Evolutionary conservation across 1,139 yeast genomes (phyloP), one percentile per base, ranked within the genome.

Genomic region (Candida sp.): DNA sequence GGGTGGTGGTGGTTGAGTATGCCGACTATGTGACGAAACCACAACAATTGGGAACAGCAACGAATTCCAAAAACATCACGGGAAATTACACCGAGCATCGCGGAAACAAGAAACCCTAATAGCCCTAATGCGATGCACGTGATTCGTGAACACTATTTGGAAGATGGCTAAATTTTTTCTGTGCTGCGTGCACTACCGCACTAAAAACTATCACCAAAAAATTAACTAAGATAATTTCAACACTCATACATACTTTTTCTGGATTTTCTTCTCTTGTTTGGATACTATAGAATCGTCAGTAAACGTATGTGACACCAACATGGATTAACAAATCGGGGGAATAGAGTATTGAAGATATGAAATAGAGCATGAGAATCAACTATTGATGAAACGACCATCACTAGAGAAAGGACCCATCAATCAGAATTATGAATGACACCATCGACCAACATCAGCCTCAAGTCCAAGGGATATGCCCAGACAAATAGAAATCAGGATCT

Each of bases 251-350:
- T 34, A 12, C 11, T 42, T 43, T 43, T 43, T 34, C 26, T 26
- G 42, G 46, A 43, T 43, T 43, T 47, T 49, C 49, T 52, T 47
- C 47, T 49, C 49, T 53, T 54, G 49, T 47, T 46, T 45, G 47
- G 46, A 49, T 54, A 50, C 54, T 51, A 56, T 42, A 54, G 56
- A 56, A 56, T 51, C 59, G 55, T 52, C 54, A 55, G 46, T 46
- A 49, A 51, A 51, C 50, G 54, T 51, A 51, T 51, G 54, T 44
- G 42, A 27, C 11, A 27, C 41, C 26, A 43, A 12, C 26, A 23
- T 11, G 12, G 6, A 25, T 34, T 22, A 12, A 27, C 38, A 12
- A 28, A 25, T 27, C 6, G 30, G 33, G 44, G 22, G 30, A 26
- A 38, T 26, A 38, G 40, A 38, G 17, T 17, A 17, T 17, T 17